Evolutionary conservation across 73 alveolate genomes (phyloP), one percentile per base, ranked within the genome.

Genomic region (Paramecium octaurelia): DNA sequence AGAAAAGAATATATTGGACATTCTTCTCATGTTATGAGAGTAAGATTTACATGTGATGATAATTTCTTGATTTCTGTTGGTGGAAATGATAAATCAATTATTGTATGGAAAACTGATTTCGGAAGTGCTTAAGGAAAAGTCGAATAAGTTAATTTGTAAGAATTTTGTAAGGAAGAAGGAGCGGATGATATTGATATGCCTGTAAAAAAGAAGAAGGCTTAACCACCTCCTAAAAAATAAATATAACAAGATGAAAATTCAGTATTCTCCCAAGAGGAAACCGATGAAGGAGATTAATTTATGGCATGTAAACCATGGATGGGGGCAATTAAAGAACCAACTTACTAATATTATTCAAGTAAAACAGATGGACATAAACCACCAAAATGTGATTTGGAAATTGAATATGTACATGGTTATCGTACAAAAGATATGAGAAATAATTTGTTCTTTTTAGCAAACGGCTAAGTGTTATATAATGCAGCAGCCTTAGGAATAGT

Each of bases 11-110:
- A 97, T 95, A 95, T 95, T 70, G 99, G 99, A 12, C 99, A 98
- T 93, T 94, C 99, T 34, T 96, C 99, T 92, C 99, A 98, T 96
- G 96, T 98, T 4, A 98, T 99, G 43, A 97, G 98, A 93, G 98
- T 96, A 1, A 97, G 98, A 93, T 98, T 98, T 93, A 93, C 98
- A 40, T 92, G 92, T 43, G 97, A 94, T 68, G 99, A 98, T 93
- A 95, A 96, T 58, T 96, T 88, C 89, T 92, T 98, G 21, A 90
- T 97, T 2, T 94, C 99, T 11, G 97, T 98, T 54, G 99, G 99
- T 27, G 99, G 99, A 18, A 97, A 97, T 96, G 99, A 98, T 94
- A 98, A 98, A 84, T 95, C 98, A 58, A 98, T 98, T 8, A 97
- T 98, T 86, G 94, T 97, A 3, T 98, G 99, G 99, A 97, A 97